A percentile compares a stretch with the other conserved stretches of the same genome.
Conservation (phyloP, 169 alveolate genomes). For the Plasmodium fragile region DNA sequence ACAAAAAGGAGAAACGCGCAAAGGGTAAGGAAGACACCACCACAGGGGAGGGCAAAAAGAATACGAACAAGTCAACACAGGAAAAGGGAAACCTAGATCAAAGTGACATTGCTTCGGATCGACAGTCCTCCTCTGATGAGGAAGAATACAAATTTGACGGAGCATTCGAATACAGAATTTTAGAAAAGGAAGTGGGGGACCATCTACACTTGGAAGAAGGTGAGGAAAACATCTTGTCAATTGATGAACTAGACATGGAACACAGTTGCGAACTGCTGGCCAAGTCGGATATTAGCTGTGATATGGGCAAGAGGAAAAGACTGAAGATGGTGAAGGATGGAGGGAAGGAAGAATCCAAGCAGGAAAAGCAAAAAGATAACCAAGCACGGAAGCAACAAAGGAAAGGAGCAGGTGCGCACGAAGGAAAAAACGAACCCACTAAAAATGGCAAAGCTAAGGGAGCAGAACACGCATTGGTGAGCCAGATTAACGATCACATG, state of each 20-base stretch:
- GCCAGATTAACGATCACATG: neutral
- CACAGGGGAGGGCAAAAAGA: neutral
- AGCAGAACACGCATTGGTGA: neutral
- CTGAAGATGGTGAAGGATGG: neutral
- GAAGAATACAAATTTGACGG: constrained; percentile 32
- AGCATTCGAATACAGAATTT: constrained; percentile 2
- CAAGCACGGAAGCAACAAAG: neutral
- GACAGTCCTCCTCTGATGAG: constrained; percentile 5
- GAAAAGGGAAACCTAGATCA: neutral
- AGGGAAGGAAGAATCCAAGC: neutral
- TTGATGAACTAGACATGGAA: constrained; percentile 7
- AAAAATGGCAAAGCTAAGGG: neutral
- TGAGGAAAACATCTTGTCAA: neutral
- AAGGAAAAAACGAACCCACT: neutral
- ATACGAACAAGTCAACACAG: neutral
- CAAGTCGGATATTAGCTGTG: neutral
- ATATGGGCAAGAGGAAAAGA: neutral
- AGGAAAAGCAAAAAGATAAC: neutral
- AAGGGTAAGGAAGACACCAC: neutral
- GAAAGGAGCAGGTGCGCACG: neutral
- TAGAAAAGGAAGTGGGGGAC: constrained; percentile 56
- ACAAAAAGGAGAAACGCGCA: constrained; percentile 12
- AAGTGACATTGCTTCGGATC: neutral
- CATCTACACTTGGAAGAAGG: constrained; percentile 40
- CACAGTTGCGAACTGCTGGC: constrained; percentile 1